Evolutionary conservation across 208 protist species (phyloP).

Genomic region (Herpetomonas tarakana): DNA sequence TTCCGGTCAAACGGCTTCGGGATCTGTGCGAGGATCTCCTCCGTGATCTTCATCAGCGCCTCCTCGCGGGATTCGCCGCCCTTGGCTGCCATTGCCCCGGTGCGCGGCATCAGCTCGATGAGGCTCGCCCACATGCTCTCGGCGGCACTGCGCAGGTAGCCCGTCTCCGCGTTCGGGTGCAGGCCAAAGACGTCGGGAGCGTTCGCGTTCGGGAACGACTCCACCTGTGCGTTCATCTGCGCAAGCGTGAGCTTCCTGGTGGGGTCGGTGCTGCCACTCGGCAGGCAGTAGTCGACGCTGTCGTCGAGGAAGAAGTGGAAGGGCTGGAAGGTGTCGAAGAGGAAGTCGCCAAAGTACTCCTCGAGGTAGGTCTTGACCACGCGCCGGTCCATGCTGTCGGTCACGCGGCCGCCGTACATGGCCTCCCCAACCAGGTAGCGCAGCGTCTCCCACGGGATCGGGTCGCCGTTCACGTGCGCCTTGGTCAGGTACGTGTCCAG

Average conservation of each 20-base stretch:
- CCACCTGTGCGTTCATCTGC: conserved; percentile 91
- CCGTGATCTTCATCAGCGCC: conserved; percentile 82
- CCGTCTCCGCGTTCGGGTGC: conserved; percentile 98
- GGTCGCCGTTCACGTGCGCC: conserved; percentile 91
- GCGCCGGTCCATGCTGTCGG: conserved; percentile 97
- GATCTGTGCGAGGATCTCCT: conserved; percentile 90
- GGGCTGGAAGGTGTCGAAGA: conserved; percentile 98
- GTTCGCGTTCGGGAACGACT: conserved; percentile 93
- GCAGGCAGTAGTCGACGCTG: conserved; percentile 92
- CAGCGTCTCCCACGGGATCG: conserved; percentile 98
- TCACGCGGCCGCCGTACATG: conserved; percentile 99
- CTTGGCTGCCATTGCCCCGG: conserved; percentile 25
- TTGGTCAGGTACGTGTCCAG: conserved; percentile 98
- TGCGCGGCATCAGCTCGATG: conserved; percentile 96
- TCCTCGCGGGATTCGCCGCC: conserved; percentile 85
- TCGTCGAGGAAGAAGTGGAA: conserved; percentile 97
- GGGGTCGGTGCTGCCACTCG: conserved; percentile 65
- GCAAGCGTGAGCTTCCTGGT: conserved; percentile 64
- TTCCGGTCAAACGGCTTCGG: conserved; percentile 92
- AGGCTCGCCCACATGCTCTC: conserved; percentile 94
- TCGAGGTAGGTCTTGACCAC: conserved; percentile 98
- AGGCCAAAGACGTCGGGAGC: conserved; percentile 98
- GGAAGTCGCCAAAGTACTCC: conserved; percentile 99
- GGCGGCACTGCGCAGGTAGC: conserved; percentile 95
- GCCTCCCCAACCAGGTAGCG: conserved; percentile 99